A percentile compares a stretch with the other conserved stretches of the same genome.
These are phyloP conservation scores for Ruellia speciosa DNA, from an alignment of 305 asterid genomes.

Conservation along the genomic window DNA sequence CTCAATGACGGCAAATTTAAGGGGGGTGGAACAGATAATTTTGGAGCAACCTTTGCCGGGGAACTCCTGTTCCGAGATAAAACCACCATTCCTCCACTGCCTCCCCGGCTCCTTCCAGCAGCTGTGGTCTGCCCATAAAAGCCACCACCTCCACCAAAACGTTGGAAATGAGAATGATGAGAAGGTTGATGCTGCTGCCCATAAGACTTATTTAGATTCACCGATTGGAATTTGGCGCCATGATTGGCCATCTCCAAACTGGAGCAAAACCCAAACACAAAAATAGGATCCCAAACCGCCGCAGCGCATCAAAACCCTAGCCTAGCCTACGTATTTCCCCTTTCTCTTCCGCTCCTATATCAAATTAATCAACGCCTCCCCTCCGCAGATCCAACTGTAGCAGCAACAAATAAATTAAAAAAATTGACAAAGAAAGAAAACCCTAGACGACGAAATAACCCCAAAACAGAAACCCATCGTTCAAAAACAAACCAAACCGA, in stretches of 20 bases:
- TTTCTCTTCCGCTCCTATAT: neutral
- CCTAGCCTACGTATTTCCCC: slow-evolving; percentile 4
- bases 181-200: slow-evolving; percentile 55
- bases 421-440: neutral
- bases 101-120: slow-evolving; percentile 48
- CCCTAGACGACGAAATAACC: neutral
- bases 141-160: slow-evolving; percentile 41
- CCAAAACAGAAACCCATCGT: too few species aligned
- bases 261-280: slow-evolving; percentile 30
- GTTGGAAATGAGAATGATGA: slow-evolving; percentile 38
- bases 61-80: slow-evolving; percentile 52
- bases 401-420: neutral
- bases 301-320: slow-evolving; percentile 62
- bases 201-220: slow-evolving; percentile 80
- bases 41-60: slow-evolving; percentile 57
- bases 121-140: slow-evolving; percentile 48
- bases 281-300: slow-evolving; percentile 38
- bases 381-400: neutral
- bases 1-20: slow-evolving; percentile 91
- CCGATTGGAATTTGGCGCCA: slow-evolving; percentile 74
- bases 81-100: slow-evolving; percentile 70
- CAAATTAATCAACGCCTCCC: neutral
- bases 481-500: too few species aligned
- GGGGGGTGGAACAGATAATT: slow-evolving; percentile 93
- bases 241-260: slow-evolving; percentile 76